phyloP scores from a whole-genome alignment of 306 rosid species.

The Medicago ruthenica region DNA sequence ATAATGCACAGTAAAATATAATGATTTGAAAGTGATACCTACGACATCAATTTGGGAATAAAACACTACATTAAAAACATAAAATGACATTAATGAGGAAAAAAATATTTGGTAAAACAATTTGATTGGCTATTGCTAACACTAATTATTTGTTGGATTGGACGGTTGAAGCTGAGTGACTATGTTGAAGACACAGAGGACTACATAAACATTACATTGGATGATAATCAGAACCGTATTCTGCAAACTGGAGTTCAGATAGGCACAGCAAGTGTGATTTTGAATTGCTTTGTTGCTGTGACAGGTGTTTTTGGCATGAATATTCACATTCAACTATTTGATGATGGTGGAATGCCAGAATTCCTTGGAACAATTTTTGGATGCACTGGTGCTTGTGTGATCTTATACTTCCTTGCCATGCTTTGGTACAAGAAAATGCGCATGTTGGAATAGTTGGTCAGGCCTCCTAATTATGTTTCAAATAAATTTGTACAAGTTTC shows the following conservation, averaged over 20 bases:
- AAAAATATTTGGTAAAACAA: too few relatives aligned
- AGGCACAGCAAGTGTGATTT: slow-evolving; percentile 67
- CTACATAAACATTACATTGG: slow-evolving; percentile 88
- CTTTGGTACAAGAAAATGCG: slow-evolving; percentile 77
- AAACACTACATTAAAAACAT: too few relatives aligned
- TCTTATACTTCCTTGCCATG: slow-evolving; percentile 66
- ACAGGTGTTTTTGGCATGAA: slow-evolving; percentile 80
- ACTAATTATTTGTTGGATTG: too few relatives aligned
- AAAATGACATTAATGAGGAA: too few relatives aligned
- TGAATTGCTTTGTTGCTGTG: slow-evolving; percentile 65
- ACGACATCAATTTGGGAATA: too few relatives aligned
- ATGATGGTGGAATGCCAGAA: slow-evolving; percentile 51
- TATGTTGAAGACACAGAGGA: slow-evolving; percentile 91
- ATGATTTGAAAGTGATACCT: too few relatives aligned
- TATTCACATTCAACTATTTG: slow-evolving; percentile 57
- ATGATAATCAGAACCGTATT: slow-evolving; percentile 86
- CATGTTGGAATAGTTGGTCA: slow-evolving; percentile 58
- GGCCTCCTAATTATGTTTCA: neutral
- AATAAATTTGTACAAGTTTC: neutral
- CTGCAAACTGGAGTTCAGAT: slow-evolving; percentile 80
- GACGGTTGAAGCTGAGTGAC: slow-evolving; percentile 63
- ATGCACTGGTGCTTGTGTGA: slow-evolving; percentile 47
- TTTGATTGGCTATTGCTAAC: too few relatives aligned
- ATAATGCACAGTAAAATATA: too few relatives aligned
- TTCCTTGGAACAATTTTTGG: slow-evolving; percentile 62